These are phyloP conservation scores for Colletotrichum spaethianum DNA, from an alignment of 2,329 filamentous ascomycete genomes.

Conservation along the genomic window DNA sequence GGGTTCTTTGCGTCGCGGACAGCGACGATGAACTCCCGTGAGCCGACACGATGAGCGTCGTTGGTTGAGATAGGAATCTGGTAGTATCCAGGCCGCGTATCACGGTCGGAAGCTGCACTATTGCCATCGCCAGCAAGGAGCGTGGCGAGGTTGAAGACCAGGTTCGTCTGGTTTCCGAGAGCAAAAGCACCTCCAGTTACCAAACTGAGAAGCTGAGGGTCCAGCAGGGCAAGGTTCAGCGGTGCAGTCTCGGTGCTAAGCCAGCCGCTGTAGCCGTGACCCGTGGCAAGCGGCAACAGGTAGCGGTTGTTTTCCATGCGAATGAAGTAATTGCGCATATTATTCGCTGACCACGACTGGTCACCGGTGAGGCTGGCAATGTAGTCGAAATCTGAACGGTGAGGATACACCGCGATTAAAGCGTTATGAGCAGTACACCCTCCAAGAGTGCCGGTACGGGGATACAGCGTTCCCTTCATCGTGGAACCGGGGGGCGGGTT, in stretches of 20 bases:
- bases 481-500: conserved; percentile 66
- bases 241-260: conserved; percentile 65
- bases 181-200: conserved; percentile 66
- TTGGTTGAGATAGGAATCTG: conserved; percentile 71
- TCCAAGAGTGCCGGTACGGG: conserved; percentile 69
- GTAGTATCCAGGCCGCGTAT: conserved; percentile 63
- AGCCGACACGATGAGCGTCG: conserved; percentile 65
- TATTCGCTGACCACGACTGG: conserved; percentile 65
- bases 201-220: conserved; percentile 67
- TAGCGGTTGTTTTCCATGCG: conserved; percentile 69
- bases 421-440: conserved; percentile 72
- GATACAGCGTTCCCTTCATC: conserved; percentile 70
- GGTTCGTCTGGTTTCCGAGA: conserved; percentile 53
- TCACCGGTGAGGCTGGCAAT: conserved; percentile 70
- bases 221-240: conserved; percentile 64
- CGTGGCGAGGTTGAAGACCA: conserved; percentile 49
- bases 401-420: conserved; percentile 66
- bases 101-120: conserved; percentile 58
- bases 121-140: conserved; percentile 67
- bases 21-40: conserved; percentile 69
- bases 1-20: conserved; percentile 62
- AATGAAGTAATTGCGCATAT: conserved; percentile 71
- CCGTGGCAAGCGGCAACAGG: conserved; percentile 55
- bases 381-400: conserved; percentile 67
- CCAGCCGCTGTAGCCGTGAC: conserved; percentile 70